Conservation (phyloP, 306 rosid genomes). For the Castanospermum australe region DNA sequence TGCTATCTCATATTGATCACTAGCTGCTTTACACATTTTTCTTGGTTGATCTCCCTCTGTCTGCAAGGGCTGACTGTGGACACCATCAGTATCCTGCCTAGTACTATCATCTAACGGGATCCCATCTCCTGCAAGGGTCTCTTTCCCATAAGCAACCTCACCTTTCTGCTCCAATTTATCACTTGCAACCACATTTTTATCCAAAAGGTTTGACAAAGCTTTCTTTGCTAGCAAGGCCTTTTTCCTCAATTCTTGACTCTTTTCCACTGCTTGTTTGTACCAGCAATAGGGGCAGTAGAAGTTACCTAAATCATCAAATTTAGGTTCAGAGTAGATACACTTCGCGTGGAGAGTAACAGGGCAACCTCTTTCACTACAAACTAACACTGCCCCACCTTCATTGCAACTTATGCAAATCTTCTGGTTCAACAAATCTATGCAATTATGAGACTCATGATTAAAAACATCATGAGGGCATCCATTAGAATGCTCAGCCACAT, state of each 20-base stretch:
- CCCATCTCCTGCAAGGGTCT: slow-evolving; percentile 5
- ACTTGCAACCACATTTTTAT: neutral
- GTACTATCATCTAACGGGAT: neutral
- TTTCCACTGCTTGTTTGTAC: slow-evolving; percentile 38
- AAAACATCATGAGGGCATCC: neutral
- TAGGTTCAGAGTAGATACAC: slow-evolving; percentile 57
- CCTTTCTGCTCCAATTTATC: neutral
- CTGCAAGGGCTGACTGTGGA: slow-evolving; percentile 8
- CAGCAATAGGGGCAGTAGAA: slow-evolving; percentile 71
- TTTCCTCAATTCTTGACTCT: slow-evolving; percentile 29
- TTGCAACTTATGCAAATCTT: slow-evolving; percentile 52
- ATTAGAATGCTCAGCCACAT: neutral
- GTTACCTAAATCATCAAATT: slow-evolving; percentile 52
- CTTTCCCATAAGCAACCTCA: slow-evolving; percentile 12
- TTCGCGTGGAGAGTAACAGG: slow-evolving; percentile 52
- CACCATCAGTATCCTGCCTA: neutral
- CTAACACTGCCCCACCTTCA: slow-evolving; percentile 33
- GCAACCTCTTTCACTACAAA: slow-evolving; percentile 58
- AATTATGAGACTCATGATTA: neutral
- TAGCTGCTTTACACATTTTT: neutral
- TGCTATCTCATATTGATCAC: slow-evolving; percentile 14
- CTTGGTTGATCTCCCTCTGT: slow-evolving; percentile 20
- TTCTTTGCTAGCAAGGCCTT: slow-evolving; percentile 45
- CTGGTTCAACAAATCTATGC: slow-evolving; percentile 23
- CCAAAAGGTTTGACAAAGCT: slow-evolving; percentile 46